Conservation (phyloP, 208 protist genomes). For the Trypanosoma avium region DNA sequence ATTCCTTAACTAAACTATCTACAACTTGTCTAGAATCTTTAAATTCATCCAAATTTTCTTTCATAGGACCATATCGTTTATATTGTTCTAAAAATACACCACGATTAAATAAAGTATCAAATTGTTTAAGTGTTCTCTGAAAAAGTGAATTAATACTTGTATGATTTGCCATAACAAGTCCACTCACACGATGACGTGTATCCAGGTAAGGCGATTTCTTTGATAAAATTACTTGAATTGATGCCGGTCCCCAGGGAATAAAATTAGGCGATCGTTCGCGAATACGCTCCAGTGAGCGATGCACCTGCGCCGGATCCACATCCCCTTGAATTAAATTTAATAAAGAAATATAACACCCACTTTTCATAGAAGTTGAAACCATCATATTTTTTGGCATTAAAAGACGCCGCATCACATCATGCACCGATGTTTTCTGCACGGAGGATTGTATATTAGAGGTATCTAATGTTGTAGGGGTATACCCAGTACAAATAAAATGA, state of each 20-base stretch:
- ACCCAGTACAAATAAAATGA: slow-evolving; percentile 99
- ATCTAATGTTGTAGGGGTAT: slow-evolving; percentile 97
- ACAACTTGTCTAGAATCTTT: slow-evolving; percentile 94
- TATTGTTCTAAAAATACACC: slow-evolving; percentile 96
- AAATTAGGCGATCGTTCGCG: slow-evolving; percentile 97
- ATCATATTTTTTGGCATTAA: slow-evolving; percentile 99
- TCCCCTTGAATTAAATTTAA: slow-evolving; percentile 99
- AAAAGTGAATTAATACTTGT: slow-evolving; percentile 97
- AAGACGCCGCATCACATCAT: slow-evolving; percentile 99
- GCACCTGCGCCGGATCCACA: slow-evolving; percentile 98
- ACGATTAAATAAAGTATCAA: slow-evolving; percentile 93
- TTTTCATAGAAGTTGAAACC: slow-evolving; percentile 91
- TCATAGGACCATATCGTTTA: slow-evolving; percentile 90
- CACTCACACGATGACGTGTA: slow-evolving; percentile 96
- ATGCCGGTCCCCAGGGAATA: slow-evolving; percentile 98
- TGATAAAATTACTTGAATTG: slow-evolving; percentile 95
- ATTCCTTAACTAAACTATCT: slow-evolving; percentile 96
- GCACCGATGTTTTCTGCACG: slow-evolving; percentile 99
- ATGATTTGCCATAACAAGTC: slow-evolving; percentile 99
- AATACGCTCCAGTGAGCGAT: slow-evolving; percentile 98
- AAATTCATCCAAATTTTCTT: slow-evolving; percentile 96
- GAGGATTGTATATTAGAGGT: slow-evolving; percentile 81
- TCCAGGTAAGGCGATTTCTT: slow-evolving; percentile 97
- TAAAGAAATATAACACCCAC: slow-evolving; percentile 98
- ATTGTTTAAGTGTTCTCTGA: slow-evolving; percentile 88